Evolutionary conservation across 1,284 basidiomycete species (phyloP).

Genomic region (Apiotrichum gamsii): DNA sequence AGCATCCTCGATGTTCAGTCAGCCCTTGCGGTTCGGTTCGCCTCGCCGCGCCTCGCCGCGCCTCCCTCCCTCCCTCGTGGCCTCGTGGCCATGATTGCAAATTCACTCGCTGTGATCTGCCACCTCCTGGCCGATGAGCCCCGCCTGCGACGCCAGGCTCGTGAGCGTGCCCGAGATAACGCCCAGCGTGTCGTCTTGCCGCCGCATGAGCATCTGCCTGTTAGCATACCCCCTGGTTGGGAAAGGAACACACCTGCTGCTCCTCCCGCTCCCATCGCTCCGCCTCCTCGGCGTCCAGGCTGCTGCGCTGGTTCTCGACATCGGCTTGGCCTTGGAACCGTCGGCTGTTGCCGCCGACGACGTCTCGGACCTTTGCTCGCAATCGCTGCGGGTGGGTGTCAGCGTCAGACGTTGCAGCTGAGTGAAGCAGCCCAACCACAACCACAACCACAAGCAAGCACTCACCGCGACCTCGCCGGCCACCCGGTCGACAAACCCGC

Average conservation of each 20-base stretch:
- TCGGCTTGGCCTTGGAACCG: slow-evolving; percentile 2
- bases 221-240: not conserved
- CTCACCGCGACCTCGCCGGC: slow-evolving; percentile 69
- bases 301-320: not conserved
- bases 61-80: too few species aligned
- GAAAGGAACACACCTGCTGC: slow-evolving; percentile 56
- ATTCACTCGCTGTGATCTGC: slow-evolving; percentile 77
- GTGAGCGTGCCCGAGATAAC: slow-evolving; percentile 74
- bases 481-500: slow-evolving; percentile 67
- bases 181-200: slow-evolving; percentile 79
- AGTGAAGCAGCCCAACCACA: too few species aligned
- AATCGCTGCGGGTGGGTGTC: not conserved
- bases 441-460: slow-evolving; percentile 11
- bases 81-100: too few species aligned
- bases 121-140: slow-evolving; percentile 83
- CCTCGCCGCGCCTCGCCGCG: too few species aligned
- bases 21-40: too few species aligned
- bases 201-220: slow-evolving; percentile 66
- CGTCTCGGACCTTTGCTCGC: not conserved
- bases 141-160: slow-evolving; percentile 77
- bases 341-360: not conserved
- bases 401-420: not conserved
- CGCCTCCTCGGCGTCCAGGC: slow-evolving; percentile 49
- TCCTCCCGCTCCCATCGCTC: slow-evolving; percentile 68
- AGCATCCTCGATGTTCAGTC: slow-evolving; percentile 58